Evolutionary conservation across 1,284 basidiomycete genomes (phyloP).

Genomic region (Trametes polyzona): DNA sequence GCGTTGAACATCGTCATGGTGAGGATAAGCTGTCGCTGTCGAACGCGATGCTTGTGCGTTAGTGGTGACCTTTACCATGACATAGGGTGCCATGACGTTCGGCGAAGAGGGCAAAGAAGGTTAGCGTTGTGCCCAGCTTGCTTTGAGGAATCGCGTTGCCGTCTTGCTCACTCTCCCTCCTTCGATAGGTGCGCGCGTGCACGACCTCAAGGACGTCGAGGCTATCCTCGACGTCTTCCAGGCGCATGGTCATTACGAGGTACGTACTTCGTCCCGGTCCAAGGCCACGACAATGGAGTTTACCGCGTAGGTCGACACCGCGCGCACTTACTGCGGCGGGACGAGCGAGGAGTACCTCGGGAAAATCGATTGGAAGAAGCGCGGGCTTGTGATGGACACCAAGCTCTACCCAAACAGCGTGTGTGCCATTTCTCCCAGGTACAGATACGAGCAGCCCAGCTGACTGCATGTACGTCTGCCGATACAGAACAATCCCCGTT

Average conservation of each 20-base stretch:
- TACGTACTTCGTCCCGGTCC: constrained; percentile 22
- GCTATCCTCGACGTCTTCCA: constrained; percentile 61
- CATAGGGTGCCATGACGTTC: constrained; percentile 41
- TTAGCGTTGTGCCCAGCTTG: not conserved
- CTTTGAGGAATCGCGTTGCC: not conserved
- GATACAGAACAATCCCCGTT: not conserved
- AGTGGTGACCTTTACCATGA: not conserved
- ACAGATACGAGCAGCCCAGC: no score
- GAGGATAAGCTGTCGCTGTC: not conserved
- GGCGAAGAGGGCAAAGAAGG: constrained; percentile 34
- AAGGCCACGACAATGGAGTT: not conserved
- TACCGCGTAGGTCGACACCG: constrained; percentile 51
- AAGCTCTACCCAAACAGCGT: constrained; percentile 30
- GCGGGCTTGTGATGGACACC: constrained; percentile 54
- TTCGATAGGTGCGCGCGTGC: constrained; percentile 47
- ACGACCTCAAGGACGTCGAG: constrained; percentile 53
- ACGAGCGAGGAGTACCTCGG: constrained; percentile 54
- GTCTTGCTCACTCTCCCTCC: no score
- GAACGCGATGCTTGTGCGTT: not conserved
- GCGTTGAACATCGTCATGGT: constrained; percentile 49
- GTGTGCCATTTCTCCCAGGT: not conserved
- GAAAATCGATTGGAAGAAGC: constrained; percentile 40
- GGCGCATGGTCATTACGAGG: constrained; percentile 58
- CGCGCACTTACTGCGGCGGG: constrained; percentile 49
- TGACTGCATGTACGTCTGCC: no score